Percentiles rank a stretch among this genome's conserved stretches.
Conservation (phyloP, 2,329 filamentous ascomycete genomes). For the Hypoxylon sp. region DNA sequence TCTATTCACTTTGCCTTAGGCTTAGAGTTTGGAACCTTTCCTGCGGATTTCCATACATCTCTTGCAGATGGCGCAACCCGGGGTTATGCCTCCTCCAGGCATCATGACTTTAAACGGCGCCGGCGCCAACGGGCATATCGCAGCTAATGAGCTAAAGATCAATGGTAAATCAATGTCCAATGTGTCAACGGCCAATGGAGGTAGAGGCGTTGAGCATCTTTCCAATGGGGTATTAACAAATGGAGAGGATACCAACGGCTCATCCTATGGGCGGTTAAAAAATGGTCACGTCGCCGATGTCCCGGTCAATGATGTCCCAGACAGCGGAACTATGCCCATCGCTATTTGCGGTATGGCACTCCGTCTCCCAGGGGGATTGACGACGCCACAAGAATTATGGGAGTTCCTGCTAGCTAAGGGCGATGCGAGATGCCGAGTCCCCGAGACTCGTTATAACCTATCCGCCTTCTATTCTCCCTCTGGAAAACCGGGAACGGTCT, state of each 20-base stretch:
- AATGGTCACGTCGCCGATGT: conserved; percentile 13
- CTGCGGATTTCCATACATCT: conserved; percentile 7
- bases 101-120: conserved; percentile 1
- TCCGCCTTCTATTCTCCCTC: conserved; percentile 19
- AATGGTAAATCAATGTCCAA: conserved; percentile 10
- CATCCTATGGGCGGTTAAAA: conserved; percentile 13
- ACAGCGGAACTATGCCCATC: conserved; percentile 21
- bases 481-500: conserved; percentile 42
- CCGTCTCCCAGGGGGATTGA: conserved; percentile 35
- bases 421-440: conserved; percentile 39
- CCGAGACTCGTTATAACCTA: conserved; percentile 39
- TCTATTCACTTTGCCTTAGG: not conserved
- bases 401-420: conserved; percentile 39
- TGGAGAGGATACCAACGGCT: conserved; percentile 12
- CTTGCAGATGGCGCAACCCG: not conserved
- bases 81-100: conserved; percentile 15
- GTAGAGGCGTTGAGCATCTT: not conserved
- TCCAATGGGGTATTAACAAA: conserved; percentile 11
- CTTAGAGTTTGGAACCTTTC: conserved; percentile 5
- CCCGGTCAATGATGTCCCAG: not conserved
- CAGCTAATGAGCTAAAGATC: conserved; percentile 3
- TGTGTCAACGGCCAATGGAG: conserved; percentile 12
- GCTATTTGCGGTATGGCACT: conserved; percentile 40
- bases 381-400: conserved; percentile 35
- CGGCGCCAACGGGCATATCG: conserved; percentile 9